These are phyloP conservation scores for Neltuma alba DNA, from an alignment of 306 rosid species.

Conservation along the genomic window DNA sequence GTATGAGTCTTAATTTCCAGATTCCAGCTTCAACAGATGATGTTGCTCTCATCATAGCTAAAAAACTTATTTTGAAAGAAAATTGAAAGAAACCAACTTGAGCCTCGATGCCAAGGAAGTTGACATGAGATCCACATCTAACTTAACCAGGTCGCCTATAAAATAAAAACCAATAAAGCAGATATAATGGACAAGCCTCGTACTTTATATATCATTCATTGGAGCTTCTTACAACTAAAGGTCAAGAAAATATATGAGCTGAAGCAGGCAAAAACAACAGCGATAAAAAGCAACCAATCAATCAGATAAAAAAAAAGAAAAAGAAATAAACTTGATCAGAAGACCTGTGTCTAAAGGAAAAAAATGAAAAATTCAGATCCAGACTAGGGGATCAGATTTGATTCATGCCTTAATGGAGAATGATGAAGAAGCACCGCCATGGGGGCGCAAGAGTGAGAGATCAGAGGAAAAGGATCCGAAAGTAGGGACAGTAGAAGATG, in stretches of 20 bases:
- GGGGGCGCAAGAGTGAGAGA: slow-evolving; percentile 58
- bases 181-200: background rate
- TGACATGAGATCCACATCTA: slow-evolving; percentile 33
- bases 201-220: background rate
- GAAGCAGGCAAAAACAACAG: background rate
- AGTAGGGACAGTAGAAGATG: slow-evolving; percentile 40
- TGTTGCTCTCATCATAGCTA: background rate
- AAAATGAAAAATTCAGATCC: slow-evolving; percentile 14
- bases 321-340: background rate
- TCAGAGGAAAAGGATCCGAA: slow-evolving; percentile 65
- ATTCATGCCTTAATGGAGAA: slow-evolving; percentile 59
- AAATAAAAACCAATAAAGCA: background rate
- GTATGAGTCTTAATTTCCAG: background rate
- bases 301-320: background rate
- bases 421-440: slow-evolving; percentile 46
- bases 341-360: slow-evolving; percentile 17
- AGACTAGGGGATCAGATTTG: background rate
- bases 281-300: slow-evolving; percentile 9
- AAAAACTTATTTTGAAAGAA: background rate
- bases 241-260: background rate
- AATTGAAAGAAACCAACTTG: background rate
- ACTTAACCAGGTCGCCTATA: background rate
- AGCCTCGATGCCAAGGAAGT: background rate
- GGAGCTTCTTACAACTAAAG: background rate
- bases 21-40: background rate